Percentiles rank a stretch among this genome's conserved stretches.
Evolutionary conservation across 768 basidiomycete genomes (phyloP).

Genomic region (Amanita thiersii): DNA sequence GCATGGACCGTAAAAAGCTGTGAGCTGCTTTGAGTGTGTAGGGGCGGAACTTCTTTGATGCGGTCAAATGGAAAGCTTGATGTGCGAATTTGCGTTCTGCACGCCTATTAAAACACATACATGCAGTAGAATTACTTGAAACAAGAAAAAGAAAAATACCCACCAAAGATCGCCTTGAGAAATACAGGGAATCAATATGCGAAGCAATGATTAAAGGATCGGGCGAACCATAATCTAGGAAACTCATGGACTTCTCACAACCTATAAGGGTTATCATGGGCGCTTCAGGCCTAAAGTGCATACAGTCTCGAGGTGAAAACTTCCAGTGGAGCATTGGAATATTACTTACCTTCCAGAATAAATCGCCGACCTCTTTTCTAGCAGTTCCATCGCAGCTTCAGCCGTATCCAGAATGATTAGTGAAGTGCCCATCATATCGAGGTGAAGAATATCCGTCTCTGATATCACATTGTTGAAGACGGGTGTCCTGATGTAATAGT

Average conservation of each 20-base stretch:
- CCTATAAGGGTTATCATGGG: too few relatives aligned
- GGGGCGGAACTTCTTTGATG: slow-evolving; percentile 15
- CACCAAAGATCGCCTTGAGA: neutral
- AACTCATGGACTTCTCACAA: too few relatives aligned
- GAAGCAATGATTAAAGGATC: too few relatives aligned
- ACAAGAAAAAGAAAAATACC: too few relatives aligned
- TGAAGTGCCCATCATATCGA: too few relatives aligned
- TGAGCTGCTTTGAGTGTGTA: slow-evolving; percentile 21
- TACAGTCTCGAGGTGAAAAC: slow-evolving; percentile 14
- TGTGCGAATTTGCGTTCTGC: slow-evolving; percentile 20
- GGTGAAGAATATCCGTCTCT: too few relatives aligned
- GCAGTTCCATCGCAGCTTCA: slow-evolving; percentile 13
- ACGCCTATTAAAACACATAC: slow-evolving; percentile 17
- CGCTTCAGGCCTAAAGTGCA: too few relatives aligned
- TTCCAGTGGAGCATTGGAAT: neutral
- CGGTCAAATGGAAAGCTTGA: slow-evolving; percentile 12
- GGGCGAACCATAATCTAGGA: too few relatives aligned
- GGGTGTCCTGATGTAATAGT: too few relatives aligned
- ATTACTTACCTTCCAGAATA: slow-evolving; percentile 11
- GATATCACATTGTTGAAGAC: too few relatives aligned
- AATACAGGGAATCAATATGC: slow-evolving; percentile 22
- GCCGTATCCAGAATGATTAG: slow-evolving; percentile 13
- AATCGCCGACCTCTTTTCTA: slow-evolving; percentile 13
- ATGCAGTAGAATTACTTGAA: neutral
- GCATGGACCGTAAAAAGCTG: slow-evolving; percentile 20